phyloP scores from a whole-genome alignment of 192 early-diverging fungal genomes.

The Coemansia sp. region DNA sequence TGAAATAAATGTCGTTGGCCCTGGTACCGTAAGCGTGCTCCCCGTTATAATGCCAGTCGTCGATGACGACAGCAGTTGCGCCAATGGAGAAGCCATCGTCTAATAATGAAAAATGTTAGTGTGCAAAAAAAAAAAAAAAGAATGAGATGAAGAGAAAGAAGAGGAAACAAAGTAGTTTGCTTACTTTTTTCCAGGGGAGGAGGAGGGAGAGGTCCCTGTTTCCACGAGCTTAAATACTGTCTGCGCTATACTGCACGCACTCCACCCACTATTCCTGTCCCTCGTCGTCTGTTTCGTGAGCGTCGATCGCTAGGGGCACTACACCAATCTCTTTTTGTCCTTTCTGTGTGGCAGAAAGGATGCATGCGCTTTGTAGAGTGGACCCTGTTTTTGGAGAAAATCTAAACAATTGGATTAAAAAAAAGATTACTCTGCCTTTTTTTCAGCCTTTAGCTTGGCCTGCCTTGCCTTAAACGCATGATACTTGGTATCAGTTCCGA shows the following conservation, averaged over 20 bases:
- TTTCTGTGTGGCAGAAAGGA: not conserved
- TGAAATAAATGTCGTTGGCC: not conserved
- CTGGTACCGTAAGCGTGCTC: slow-evolving; percentile 31
- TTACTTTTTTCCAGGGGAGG: not conserved
- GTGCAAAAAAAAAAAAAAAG: not conserved
- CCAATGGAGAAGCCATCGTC: not conserved
- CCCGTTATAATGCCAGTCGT: slow-evolving; percentile 24
- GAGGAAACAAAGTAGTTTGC: not conserved
- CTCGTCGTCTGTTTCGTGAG: not conserved
- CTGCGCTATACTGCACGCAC: not conserved
- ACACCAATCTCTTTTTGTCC: not conserved
- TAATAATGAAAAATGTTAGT: not conserved
- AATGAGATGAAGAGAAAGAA: not conserved
- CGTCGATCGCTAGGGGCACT: slow-evolving; percentile 1
- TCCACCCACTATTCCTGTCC: not conserved
- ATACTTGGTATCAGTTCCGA: slow-evolving; percentile 85
- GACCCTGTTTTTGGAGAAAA: not conserved
- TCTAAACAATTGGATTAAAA: not conserved
- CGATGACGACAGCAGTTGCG: slow-evolving; percentile 22
- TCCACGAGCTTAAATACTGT: slow-evolving; percentile 5
- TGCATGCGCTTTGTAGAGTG: not conserved
- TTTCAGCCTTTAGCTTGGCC: slow-evolving; percentile 21
- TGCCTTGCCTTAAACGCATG: slow-evolving; percentile 55
- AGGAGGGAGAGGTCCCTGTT: not conserved
- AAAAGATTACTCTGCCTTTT: slow-evolving; percentile 16